Base-by-base conservation (phyloP, 805 yeast genomes). In the Sugiyamaella floridensis region DNA sequence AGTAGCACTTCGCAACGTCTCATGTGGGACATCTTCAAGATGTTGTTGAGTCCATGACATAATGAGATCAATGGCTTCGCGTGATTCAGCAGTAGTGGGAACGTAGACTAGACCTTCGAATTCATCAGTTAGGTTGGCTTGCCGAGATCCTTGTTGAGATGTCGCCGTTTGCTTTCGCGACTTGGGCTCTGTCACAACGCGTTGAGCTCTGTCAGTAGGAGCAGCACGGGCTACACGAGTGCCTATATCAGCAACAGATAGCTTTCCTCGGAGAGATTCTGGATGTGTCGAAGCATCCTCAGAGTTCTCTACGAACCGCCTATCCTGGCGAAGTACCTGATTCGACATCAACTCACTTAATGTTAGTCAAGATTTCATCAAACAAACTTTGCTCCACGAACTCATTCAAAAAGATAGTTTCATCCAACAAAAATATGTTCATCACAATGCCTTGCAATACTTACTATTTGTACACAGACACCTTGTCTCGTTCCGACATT, bases 1-100 rank as follows among this genome's bases (percentile, higher is more conserved):
- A 1, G 56, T 50, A 4, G 89, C 86, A 2, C 93, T 83, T 18
- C 81, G 64, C 1, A 89, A 75, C 1, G 82, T 78, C 43, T 81
- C 86, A 52, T 85, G 89, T 8, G 90, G 80, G n/a, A 86, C 79
- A 64, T 89, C 97, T 11, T 83, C 85, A 41, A 86, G 67, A 15
- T 74, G 71, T 2, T 70, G 65, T 5, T 77, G 73, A 3, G 86
- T 78, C 81, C 86, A 80, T 0, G 77, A 66, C 55, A 85, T 68
- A n/a, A 89, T 72, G 43, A 72, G 64, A 43, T 81, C 84, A 64
- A 82, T 85, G 0, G 72, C 65, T 29, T 70, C 72, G 1, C 73
- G 66, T 14, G 81, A 82, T 16, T 75, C 76, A 11, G 74, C 76
- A 3, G 79, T 76, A 7, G 79, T 75, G 0, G 96, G 96, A 37